These are phyloP conservation scores for Cadophora gregata DNA, from an alignment of 2,329 filamentous ascomycete species.

Conservation along the genomic window DNA sequence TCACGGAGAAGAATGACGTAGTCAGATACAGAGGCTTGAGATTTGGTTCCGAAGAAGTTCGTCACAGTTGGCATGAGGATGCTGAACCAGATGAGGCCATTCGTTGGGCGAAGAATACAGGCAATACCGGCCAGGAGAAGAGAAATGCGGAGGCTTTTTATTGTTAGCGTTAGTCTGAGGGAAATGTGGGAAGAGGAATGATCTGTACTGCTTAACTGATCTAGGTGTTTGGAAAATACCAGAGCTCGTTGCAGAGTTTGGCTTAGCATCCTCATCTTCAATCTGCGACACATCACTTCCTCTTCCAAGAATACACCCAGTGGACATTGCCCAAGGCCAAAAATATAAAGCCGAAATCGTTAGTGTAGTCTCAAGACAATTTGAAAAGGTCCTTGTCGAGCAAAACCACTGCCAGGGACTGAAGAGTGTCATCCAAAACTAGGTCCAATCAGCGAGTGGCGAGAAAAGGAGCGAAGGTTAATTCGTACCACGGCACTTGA, in stretches of 20 bases:
- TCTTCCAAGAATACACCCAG: constrained; percentile 34
- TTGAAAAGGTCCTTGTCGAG: constrained; percentile 91
- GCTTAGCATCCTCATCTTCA: constrained; percentile 44
- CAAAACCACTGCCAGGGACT: constrained; percentile 98
- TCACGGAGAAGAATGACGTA: constrained; percentile 65
- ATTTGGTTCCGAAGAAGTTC: constrained; percentile 49
- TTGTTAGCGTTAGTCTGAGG: constrained; percentile 23
- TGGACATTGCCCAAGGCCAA: constrained; percentile 84
- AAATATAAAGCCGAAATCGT: constrained; percentile 79
- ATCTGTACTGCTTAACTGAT: constrained; percentile 44
- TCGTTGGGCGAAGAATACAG: constrained; percentile 87
- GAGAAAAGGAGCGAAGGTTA: neutral
- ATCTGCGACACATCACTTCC: constrained; percentile 26
- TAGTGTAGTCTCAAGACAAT: constrained; percentile 88
- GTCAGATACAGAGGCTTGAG: constrained; percentile 42
- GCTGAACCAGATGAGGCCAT: constrained; percentile 81
- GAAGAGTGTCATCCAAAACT: constrained; percentile 73
- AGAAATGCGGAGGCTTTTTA: constrained; percentile 62
- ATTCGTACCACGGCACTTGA: constrained; percentile 70
- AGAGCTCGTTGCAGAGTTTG: constrained; percentile 29
- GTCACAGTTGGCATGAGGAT: constrained; percentile 62
- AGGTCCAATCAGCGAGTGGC: constrained; percentile 25
- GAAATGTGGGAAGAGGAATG: neutral
- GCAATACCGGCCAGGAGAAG: constrained; percentile 80
- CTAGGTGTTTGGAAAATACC: constrained; percentile 37